Conservation (phyloP, 176 grass and related monocot species). For the Ensete ventricosum region DNA sequence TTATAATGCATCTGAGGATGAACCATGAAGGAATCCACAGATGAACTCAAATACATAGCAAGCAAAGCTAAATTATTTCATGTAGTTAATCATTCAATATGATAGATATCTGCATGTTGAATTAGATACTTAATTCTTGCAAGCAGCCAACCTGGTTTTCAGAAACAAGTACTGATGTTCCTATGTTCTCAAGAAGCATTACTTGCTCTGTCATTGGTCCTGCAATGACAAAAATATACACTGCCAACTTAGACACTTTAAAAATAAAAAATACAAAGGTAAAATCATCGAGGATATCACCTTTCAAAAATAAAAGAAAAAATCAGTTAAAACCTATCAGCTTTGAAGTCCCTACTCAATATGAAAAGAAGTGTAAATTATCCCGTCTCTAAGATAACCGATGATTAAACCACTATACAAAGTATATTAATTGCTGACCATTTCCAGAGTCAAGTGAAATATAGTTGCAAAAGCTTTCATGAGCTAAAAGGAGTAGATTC, state of each 20-base stretch:
- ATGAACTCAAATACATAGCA: too few relatives aligned
- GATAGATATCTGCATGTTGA: background rate
- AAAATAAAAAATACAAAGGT: background rate
- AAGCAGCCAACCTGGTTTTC: constrained; percentile 54
- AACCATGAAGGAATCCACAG: too few relatives aligned
- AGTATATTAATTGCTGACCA: background rate
- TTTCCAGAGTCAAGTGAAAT: background rate
- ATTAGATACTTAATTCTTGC: background rate
- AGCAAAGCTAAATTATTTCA: too few relatives aligned
- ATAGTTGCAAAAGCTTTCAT: background rate
- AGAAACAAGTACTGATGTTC: constrained; percentile 78
- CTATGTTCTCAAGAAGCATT: constrained; percentile 97
- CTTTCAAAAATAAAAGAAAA: background rate
- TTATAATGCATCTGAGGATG: too few relatives aligned
- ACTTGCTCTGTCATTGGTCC: constrained; percentile 69
- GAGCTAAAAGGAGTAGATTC: constrained; percentile 5
- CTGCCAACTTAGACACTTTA: background rate
- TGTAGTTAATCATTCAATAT: too few relatives aligned
- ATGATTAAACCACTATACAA: background rate
- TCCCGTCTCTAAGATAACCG: background rate
- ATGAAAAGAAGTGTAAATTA: background rate
- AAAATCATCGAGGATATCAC: background rate
- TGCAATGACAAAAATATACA: constrained; percentile 9
- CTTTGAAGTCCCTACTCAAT: background rate
- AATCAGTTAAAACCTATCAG: background rate